phyloP scores from a whole-genome alignment of 2,329 filamentous ascomycete species.

The Ambrosiella beaveri region DNA sequence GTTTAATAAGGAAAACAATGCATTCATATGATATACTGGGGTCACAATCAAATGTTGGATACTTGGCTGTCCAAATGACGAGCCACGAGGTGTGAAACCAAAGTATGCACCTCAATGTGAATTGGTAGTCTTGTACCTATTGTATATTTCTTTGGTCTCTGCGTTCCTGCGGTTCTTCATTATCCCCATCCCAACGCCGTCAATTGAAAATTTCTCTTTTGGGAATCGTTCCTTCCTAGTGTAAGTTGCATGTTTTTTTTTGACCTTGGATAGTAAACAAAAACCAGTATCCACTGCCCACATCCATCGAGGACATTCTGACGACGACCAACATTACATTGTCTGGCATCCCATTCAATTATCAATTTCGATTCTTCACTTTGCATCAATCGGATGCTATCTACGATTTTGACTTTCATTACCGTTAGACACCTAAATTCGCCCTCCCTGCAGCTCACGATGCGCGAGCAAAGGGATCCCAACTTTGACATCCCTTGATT shows the following conservation, averaged over 20 bases:
- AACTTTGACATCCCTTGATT: neutral
- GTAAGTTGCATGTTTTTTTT: neutral
- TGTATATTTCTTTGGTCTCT: neutral
- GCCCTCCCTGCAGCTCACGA: neutral
- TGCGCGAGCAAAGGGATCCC: neutral
- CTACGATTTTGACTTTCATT: neutral
- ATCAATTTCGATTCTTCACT: neutral
- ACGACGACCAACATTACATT: neutral
- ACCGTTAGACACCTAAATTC: neutral
- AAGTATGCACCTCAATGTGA: neutral
- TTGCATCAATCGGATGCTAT: neutral
- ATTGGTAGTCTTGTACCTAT: neutral
- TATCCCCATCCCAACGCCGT: neutral
- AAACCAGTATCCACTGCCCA: neutral
- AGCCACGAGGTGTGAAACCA: neutral
- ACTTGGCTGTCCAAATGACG: neutral
- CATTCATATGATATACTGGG: neutral
- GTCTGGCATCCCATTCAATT: neutral
- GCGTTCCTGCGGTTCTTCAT: neutral
- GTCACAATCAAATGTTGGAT: neutral
- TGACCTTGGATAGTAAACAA: neutral
- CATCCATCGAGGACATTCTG: no score
- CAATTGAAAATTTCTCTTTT: conserved; percentile 3
- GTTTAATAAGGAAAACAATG: neutral
- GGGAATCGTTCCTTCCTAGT: conserved; percentile 4